phyloP scores from a whole-genome alignment of 495 filamentous ascomycete genomes.

The Lindgomyces ingoldianus region DNA sequence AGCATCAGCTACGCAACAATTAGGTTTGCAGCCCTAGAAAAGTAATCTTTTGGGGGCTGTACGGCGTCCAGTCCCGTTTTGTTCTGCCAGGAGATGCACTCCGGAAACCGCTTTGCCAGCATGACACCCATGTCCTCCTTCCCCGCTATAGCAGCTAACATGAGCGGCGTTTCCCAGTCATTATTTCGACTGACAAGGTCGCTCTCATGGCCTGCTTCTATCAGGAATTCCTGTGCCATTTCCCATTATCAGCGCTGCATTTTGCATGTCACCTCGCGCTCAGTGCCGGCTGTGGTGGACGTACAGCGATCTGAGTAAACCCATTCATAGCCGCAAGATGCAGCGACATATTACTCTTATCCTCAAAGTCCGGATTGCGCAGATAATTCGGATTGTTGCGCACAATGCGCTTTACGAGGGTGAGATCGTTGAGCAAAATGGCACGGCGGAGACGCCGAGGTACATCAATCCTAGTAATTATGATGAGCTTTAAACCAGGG shows the following conservation, averaged over 20 bases:
- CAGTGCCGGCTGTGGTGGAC: constrained; percentile 4
- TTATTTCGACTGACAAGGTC: constrained; percentile 66
- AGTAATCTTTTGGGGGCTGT: not conserved
- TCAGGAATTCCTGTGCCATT: constrained; percentile 51
- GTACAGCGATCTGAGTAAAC: constrained; percentile 60
- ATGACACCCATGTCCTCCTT: constrained; percentile 62
- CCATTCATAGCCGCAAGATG: constrained; percentile 73
- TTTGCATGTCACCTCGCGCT: not conserved
- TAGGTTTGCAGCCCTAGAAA: too few relatives aligned
- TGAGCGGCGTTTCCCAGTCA: constrained; percentile 68
- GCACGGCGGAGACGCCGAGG: constrained; percentile 53
- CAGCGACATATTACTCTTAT: constrained; percentile 68
- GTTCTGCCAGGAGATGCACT: constrained; percentile 40
- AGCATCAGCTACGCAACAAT: constrained; percentile 37
- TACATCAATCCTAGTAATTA: constrained; percentile 42
- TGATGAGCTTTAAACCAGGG: not conserved
- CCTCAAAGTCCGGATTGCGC: constrained; percentile 67
- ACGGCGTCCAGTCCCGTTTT: constrained; percentile 51
- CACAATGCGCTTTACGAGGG: constrained; percentile 72
- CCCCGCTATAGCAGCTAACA: constrained; percentile 54
- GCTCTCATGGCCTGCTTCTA: constrained; percentile 48
- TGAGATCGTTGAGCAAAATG: constrained; percentile 68
- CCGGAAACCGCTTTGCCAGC: constrained; percentile 51
- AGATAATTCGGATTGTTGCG: constrained; percentile 65
- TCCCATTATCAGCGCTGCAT: not conserved